Evolutionary conservation across 2,329 filamentous ascomycete genomes (phyloP), one percentile per base, ranked within the genome.

Genomic region (Beauveria pseudobassiana): DNA sequence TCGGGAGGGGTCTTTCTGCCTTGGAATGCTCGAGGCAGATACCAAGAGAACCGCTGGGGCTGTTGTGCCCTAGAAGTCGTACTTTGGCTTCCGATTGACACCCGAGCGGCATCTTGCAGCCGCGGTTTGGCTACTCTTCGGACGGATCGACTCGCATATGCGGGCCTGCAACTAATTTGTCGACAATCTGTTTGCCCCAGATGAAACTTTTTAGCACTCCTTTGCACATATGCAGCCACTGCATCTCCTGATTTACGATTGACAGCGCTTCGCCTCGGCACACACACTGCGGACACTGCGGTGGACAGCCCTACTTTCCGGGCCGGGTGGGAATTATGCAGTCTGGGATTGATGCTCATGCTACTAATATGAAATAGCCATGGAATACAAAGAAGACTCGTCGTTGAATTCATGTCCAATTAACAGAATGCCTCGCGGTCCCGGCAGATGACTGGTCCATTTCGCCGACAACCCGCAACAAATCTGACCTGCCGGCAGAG

Each of bases 391-490:
- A 38, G 30, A 42, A 55, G 22, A 34, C n/a, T 50, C 30, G 18
- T 61, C 43, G 34, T 49, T 53, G 28, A 55, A 16, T 43, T 54
- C 43, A 24, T 42, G 16, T 40, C 40, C 59, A 42, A 42, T 50
- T 28, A 61, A 55, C 50, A 55, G 42, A 50, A 61, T 50, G 51
- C 43, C n/a, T 61, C 22, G 50, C 45, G 59, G 59, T 43, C 43
- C 30, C 59, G 59, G 51, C 59, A 61, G 50, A 62, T 62, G 61
- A 62, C 61, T 62, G 61, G 61, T 58, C 30, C 61, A 62, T 62
- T 50, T 62, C 61, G 54, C 54, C 49, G 48, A 58, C 48, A 55
- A 61, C 10, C 58, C 42, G 59, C 51, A 51, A 42, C 59, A 40
- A 61, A 61, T 40, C 51, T 61, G 59, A 61, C 59, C 50, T 61